These are phyloP conservation scores for Tetrahymena elliotti DNA, from an alignment of 73 alveolate genomes.

Conservation along the genomic window DNA sequence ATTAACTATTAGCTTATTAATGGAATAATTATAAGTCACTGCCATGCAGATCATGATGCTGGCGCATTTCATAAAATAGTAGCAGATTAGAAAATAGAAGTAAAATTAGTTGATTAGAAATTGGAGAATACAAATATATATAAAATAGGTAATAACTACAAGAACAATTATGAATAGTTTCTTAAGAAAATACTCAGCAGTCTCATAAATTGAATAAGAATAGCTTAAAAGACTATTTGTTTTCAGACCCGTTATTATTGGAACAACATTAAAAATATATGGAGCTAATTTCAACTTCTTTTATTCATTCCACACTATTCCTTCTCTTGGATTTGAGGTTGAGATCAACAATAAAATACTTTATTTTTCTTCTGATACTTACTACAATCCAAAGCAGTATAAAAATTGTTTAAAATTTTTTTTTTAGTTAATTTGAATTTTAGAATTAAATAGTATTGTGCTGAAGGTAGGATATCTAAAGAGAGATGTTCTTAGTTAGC, in stretches of 20 bases:
- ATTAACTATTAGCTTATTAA: conserved; percentile 2
- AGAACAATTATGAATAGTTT: conserved; percentile 13
- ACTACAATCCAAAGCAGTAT: conserved; percentile 6
- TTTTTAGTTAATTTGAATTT: not conserved
- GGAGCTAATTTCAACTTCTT: conserved; percentile 22
- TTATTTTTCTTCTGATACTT: conserved; percentile 26
- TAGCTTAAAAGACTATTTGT: conserved; percentile 11
- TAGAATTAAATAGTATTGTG: not conserved
- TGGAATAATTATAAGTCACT: conserved; percentile 14
- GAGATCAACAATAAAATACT: not conserved
- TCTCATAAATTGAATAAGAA: not conserved
- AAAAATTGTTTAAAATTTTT: not conserved
- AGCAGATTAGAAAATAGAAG: not conserved
- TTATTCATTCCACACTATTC: conserved; percentile 25
- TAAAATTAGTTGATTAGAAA: not conserved
- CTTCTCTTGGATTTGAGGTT: conserved; percentile 17
- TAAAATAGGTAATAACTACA: conserved; percentile 4
- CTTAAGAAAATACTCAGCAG: conserved; percentile 27
- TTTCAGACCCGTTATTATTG: conserved; percentile 13
- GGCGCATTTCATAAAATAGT: conserved; percentile 30
- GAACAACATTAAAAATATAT: conserved; percentile 14
- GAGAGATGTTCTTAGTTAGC: not conserved
- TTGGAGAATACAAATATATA: not conserved
- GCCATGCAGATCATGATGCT: conserved; percentile 46
- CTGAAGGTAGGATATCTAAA: conserved; percentile 5